These are phyloP conservation scores for Cardamine occulta DNA, from an alignment of 345 rosid genomes.

Conservation along the genomic window DNA sequence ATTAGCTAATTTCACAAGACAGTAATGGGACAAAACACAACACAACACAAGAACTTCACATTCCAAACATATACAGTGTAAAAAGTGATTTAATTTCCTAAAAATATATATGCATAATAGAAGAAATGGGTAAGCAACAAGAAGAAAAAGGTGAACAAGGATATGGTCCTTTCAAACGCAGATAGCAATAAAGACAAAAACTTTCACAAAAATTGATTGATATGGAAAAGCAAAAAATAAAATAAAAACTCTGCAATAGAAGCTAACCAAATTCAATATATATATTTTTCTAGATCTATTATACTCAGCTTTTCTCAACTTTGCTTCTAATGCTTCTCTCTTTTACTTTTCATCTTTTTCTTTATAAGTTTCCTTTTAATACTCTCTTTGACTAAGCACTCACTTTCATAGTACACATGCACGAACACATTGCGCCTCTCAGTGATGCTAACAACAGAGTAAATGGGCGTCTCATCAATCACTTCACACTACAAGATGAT, in stretches of 20 bases:
- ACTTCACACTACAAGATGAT: slow-evolving; percentile 34
- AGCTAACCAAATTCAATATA: slow-evolving; percentile 25
- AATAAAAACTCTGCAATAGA: slow-evolving; percentile 10
- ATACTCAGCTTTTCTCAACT: slow-evolving; percentile 11
- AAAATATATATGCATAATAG: background rate
- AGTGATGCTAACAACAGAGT: slow-evolving; percentile 30
- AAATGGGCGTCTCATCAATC: slow-evolving; percentile 38
- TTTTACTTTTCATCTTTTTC: slow-evolving; percentile 8
- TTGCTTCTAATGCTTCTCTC: slow-evolving; percentile 31
- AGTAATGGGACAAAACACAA: background rate
- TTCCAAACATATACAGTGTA: slow-evolving; percentile 19
- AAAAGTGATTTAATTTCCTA: background rate
- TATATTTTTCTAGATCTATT: background rate
- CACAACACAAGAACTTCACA: background rate
- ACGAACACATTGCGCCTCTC: slow-evolving; percentile 41
- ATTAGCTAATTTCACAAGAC: background rate
- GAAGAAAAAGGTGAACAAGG: slow-evolving; percentile 27
- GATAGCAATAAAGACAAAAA: slow-evolving; percentile 41
- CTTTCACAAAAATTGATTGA: slow-evolving; percentile 35
- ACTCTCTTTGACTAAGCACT: slow-evolving; percentile 45
- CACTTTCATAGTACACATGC: slow-evolving; percentile 46
- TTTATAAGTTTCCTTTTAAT: slow-evolving; percentile 13
- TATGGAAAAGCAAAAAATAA: slow-evolving; percentile 16
- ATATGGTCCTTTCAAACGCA: slow-evolving; percentile 34
- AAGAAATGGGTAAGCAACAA: slow-evolving; percentile 28